Evolutionary conservation across 768 basidiomycete species (phyloP), one percentile per base, ranked within the genome.

Genomic region (Boletus subcaerulescens): DNA sequence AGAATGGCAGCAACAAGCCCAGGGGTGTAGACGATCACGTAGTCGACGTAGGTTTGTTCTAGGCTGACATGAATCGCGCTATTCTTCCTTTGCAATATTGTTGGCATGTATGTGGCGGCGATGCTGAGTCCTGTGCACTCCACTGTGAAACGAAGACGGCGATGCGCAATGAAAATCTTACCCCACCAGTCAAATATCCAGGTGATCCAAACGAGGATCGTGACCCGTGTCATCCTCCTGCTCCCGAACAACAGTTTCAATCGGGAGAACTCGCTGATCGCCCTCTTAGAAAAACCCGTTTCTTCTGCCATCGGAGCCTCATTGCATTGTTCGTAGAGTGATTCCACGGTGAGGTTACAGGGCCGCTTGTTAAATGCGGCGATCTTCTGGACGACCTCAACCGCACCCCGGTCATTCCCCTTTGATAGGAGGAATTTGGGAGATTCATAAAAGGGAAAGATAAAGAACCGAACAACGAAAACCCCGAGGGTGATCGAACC

Each of bases 151-250:
- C 13, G 46, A 10, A 22, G 15, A 36, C 20, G 4, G 6, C 7
- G 7, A 50, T 11, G 6, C 18, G 17, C 10, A 7, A 5, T n/a
- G 38, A 13, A 18, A 26, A 17, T 5, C 54, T 47, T 48, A 61
- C 60, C 54, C 54, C 50, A 61, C 24, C 18, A 52, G 17, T 38
- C n/a, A 42, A 61, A 62, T 40, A 62, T 55, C 57, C 60, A 62
- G 4, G 45, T 48, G 13, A 48, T 26, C 60, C 61, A 62, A 41
- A 62, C 24, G 11, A 53, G 32, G 18, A 56, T 32, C 5, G 57
- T 48, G 17, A 59, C 13, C 7, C 61, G 60, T 26, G n/a, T 8
- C 43, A 56, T 49, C 33, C 45, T 53, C 61, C 57, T 45, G 44
- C n/a, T 62, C 24, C 45, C 53, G 32, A 62, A 62, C 44, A 62